These are phyloP conservation scores for Neltuma alba DNA, from an alignment of 306 rosid genomes.

Conservation along the genomic window DNA sequence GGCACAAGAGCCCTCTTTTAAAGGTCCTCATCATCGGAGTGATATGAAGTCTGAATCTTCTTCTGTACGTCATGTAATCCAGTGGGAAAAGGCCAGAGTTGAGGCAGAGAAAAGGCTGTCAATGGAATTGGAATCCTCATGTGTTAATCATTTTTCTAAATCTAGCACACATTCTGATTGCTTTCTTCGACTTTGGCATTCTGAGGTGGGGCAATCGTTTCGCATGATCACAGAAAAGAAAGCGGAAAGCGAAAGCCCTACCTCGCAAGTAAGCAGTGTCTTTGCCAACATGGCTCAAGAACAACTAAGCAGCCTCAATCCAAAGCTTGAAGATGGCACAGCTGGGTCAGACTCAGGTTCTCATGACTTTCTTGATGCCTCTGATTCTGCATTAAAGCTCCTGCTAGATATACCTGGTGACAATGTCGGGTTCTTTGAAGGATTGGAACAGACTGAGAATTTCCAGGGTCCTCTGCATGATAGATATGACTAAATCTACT, in stretches of 20 bases:
- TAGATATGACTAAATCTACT: constrained; percentile 33
- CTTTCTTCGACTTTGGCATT: constrained; percentile 60
- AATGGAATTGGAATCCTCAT: constrained; percentile 51
- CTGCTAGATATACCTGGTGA: constrained; percentile 50
- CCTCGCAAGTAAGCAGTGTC: constrained; percentile 21
- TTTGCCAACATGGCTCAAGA: constrained; percentile 6
- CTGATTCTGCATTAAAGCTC: constrained; percentile 53
- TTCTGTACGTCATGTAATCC: constrained; percentile 51
- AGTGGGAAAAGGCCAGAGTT: constrained; percentile 64
- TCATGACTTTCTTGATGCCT: constrained; percentile 47
- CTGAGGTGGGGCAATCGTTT: constrained; percentile 58
- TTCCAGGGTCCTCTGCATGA: constrained; percentile 39
- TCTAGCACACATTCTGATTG: constrained; percentile 32
- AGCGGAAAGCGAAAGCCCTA: constrained; percentile 4
- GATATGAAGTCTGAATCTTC: constrained; percentile 40
- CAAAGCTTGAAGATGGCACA: constrained; percentile 40
- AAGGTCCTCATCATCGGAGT: constrained; percentile 20
- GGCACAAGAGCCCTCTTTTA: constrained; percentile 18
- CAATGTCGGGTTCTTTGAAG: constrained; percentile 45
- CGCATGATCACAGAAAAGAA: constrained; percentile 22
- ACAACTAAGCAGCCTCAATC: constrained; percentile 44
- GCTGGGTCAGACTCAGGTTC: constrained; percentile 39
- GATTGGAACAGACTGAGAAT: constrained; percentile 35
- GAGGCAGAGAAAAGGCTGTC: constrained; percentile 67
- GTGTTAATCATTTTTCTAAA: constrained; percentile 33